phyloP scores from a whole-genome alignment of 2,329 filamentous ascomycete genomes.

The Tolypocladium album region DNA sequence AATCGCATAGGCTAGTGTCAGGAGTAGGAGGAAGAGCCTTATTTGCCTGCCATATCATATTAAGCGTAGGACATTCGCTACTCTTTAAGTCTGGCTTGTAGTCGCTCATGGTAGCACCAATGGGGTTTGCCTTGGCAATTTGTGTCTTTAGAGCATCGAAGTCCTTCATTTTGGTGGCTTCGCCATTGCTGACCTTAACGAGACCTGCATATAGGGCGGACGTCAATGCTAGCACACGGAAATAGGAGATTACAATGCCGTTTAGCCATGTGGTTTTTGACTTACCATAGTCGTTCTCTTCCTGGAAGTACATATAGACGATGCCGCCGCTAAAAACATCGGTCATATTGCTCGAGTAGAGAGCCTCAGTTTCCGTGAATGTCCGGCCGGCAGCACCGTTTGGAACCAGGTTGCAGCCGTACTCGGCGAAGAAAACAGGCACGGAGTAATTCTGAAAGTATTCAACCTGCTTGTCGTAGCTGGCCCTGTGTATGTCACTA shows the following conservation, averaged over 20 bases:
- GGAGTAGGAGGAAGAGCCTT: slow-evolving; percentile 69
- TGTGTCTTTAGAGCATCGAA: slow-evolving; percentile 63
- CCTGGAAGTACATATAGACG: slow-evolving; percentile 97
- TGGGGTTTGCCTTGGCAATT: slow-evolving; percentile 53
- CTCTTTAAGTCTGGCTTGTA: not conserved
- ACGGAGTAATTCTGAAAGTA: slow-evolving; percentile 87
- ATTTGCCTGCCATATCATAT: slow-evolving; percentile 50
- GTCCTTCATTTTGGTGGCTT: slow-evolving; percentile 59
- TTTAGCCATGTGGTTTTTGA: slow-evolving; percentile 3
- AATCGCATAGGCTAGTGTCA: slow-evolving; percentile 68
- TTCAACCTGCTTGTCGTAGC: slow-evolving; percentile 70
- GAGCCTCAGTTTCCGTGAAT: slow-evolving; percentile 75
- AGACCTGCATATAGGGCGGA: slow-evolving; percentile 48
- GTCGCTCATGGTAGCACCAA: not conserved
- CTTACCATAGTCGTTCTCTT: slow-evolving; percentile 75
- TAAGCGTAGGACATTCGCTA: slow-evolving; percentile 31
- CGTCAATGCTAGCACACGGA: too few relatives aligned
- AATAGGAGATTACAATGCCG: too few relatives aligned
- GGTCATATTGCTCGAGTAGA: slow-evolving; percentile 76
- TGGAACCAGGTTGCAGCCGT: slow-evolving; percentile 71
- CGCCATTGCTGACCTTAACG: slow-evolving; percentile 46
- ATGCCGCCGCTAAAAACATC: slow-evolving; percentile 88
- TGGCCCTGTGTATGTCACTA: slow-evolving; percentile 64
- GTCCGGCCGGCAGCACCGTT: slow-evolving; percentile 52
- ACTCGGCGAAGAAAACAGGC: slow-evolving; percentile 96